Evolutionary conservation across 2,329 filamentous ascomycete genomes (phyloP), one percentile per base, ranked within the genome.

Genomic region (Aspergillus sp.): DNA sequence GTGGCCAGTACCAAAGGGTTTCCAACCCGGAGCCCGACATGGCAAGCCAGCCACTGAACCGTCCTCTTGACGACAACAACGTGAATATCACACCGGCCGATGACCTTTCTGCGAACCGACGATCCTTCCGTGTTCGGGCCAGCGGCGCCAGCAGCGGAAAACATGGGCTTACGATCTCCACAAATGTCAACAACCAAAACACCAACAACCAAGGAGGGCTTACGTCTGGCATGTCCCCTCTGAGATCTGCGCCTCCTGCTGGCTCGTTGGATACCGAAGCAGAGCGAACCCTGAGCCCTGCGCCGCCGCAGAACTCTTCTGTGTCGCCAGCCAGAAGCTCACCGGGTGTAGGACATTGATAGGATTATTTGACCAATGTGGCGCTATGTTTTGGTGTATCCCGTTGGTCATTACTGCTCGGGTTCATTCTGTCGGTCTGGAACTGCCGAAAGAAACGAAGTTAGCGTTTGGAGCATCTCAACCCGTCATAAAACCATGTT

Each of bases 51-150:
- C 22, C 39, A 1, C 39, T 45, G 4, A 36, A 39, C 15, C n/a
- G n/a, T n/a, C 29, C 34, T 8, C 40, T 39, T 15, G 31, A 39
- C 13, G 39, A 47, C 17, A 46, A 53, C 14, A 49, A 54, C 35
- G 34, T 51, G 26, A 51, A 51, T 12, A 42, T 43, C 13, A 50
- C 47, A 8, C 41, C 44, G 1, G 29, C 42, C 14, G 44, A 55
- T 24, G 49, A 51, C 15, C 33, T 45, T 16, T 33, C 35, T 27
- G 33, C 28, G 26, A 34, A 44, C 30, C 48, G 43, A 11, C 53
- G 48, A 24, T 54, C 57, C 12, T 56, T 56, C 42, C 48, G 52
- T 28, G 53, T 55, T 15, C 49, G 53, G 24, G 47, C 51, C 12
- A 55, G 50, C 30, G 55, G 56, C 13, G 37, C 50, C n/a, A 55